Conservation (phyloP, 208 protist genomes). For the Leishmania turanica region DNA sequence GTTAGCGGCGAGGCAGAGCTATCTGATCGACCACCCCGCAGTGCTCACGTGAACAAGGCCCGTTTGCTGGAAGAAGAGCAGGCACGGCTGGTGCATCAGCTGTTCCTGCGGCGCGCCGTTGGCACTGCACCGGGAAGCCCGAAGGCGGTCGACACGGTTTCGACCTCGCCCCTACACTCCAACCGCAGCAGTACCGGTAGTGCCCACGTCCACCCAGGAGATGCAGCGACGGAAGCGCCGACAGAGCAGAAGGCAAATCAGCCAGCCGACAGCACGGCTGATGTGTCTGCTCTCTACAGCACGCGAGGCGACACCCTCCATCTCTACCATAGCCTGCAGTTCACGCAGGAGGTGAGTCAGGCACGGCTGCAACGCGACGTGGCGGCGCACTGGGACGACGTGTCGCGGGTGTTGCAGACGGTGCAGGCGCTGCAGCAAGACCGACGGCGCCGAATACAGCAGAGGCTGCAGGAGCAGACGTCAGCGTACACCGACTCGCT, state of each 20-base stretch:
- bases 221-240: not conserved
- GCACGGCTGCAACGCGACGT: slow-evolving; percentile 46
- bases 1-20: not conserved
- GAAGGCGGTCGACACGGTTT: not conserved
- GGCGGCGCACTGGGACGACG: slow-evolving; percentile 60
- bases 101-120: slow-evolving; percentile 10
- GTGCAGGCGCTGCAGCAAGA: slow-evolving; percentile 53
- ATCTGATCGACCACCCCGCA: not conserved
- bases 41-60: not conserved
- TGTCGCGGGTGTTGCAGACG: slow-evolving; percentile 70
- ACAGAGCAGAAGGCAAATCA: too few species aligned
- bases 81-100: slow-evolving; percentile 22
- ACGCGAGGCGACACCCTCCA: slow-evolving; percentile 11
- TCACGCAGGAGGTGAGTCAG: slow-evolving; percentile 45
- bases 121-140: not conserved
- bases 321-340: slow-evolving; percentile 58
- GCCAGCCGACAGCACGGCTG: not conserved
- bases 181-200: not conserved
- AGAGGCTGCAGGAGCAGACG: slow-evolving; percentile 32
- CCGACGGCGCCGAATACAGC: slow-evolving; percentile 46
- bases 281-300: not conserved
- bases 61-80: slow-evolving; percentile 23
- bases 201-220: not conserved
- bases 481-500: slow-evolving; percentile 53
- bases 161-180: not conserved